A percentile compares a stretch with the other conserved stretches of the same genome.
These are phyloP conservation scores for Hypericum perforatum DNA, from an alignment of 345 rosid genomes.

Conservation along the genomic window DNA sequence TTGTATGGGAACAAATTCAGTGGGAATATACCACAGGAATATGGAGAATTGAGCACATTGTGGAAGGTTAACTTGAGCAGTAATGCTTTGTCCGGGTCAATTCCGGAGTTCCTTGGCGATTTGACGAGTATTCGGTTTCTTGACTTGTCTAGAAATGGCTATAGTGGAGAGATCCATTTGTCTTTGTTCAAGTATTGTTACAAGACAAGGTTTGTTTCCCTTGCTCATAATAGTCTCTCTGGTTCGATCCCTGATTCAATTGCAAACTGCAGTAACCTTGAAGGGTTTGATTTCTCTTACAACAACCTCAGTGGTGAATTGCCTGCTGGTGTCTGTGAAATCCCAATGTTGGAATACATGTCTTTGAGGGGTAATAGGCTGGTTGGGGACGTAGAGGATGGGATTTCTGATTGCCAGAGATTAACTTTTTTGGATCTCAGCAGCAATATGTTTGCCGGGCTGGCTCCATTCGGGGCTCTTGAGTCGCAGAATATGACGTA, in stretches of 20 bases:
- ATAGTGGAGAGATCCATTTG: slow-evolving; percentile 51
- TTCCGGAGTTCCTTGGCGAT: slow-evolving; percentile 80
- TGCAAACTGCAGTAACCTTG: slow-evolving; percentile 52
- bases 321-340: slow-evolving; percentile 52
- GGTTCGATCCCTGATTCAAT: slow-evolving; percentile 67
- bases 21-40: slow-evolving; percentile 72
- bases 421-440: slow-evolving; percentile 60
- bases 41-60: slow-evolving; percentile 47
- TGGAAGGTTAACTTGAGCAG: slow-evolving; percentile 95
- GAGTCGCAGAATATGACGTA: slow-evolving; percentile 44
- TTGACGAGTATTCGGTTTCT: slow-evolving; percentile 76
- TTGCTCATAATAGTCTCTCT: slow-evolving; percentile 60
- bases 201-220: slow-evolving; percentile 68
- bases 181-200: slow-evolving; percentile 58
- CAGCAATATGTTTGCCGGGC: slow-evolving; percentile 57
- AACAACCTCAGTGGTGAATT: slow-evolving; percentile 58
- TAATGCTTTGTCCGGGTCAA: slow-evolving; percentile 75
- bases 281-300: slow-evolving; percentile 80
- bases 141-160: slow-evolving; percentile 77
- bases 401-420: slow-evolving; percentile 45
- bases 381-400: slow-evolving; percentile 50
- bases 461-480: slow-evolving; percentile 59
- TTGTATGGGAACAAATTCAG: slow-evolving; percentile 78
- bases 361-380: slow-evolving; percentile 58
- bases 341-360: slow-evolving; percentile 46